Base-by-base conservation (phyloP, 2,329 filamentous ascomycete species). In the Cercospora canescens region DNA sequence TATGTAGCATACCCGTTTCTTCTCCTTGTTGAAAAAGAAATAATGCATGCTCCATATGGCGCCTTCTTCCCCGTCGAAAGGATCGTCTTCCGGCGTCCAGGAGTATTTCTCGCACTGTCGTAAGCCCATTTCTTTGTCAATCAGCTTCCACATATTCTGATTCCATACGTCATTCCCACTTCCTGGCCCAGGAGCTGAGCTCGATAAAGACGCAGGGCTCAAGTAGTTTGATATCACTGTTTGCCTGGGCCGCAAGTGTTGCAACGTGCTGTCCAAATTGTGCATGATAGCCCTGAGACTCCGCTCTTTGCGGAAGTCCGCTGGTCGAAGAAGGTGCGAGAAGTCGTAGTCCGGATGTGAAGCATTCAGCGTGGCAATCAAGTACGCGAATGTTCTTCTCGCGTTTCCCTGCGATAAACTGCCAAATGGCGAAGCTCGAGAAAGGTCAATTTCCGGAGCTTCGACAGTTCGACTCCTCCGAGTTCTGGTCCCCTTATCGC, bases 291-390 rank as follows among this genome's bases (percentile, higher is more conserved):
- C 86, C 68, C 91, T 88, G 69, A 97, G 79, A 72, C 89, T 92
- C 66, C 90, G 86, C 82, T 97, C 94, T 69, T 91, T 89, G 72
- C 90, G 90, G 79, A 99, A 99, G 78, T 99, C 95, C 37, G 89
- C 87, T 0, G 95, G 94, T 39, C 94, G 89, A 65, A 98, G 84
- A 35, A 95, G 90, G 76, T 97, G 91, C 2, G 93, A 97, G 80
- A 99, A 99, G 79, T 99, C 95, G 79, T 99, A 98, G 80, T 99
- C 92, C 1, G 92, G 89, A 80, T 99, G 94, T 65, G 92, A 96
- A 5, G 95, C 95, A 76, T 99, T 99, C 37, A 99, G 84, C 0
- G 94, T 98, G 39, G 95, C 95, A 72, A 99, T 98, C 60, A 99
- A 82, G 78, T 98, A 98, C 52, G 95, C 94, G 79, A 96, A 98